These are phyloP conservation scores for Cairneyella variabilis DNA, from an alignment of 495 filamentous ascomycete species.

Conservation along the genomic window DNA sequence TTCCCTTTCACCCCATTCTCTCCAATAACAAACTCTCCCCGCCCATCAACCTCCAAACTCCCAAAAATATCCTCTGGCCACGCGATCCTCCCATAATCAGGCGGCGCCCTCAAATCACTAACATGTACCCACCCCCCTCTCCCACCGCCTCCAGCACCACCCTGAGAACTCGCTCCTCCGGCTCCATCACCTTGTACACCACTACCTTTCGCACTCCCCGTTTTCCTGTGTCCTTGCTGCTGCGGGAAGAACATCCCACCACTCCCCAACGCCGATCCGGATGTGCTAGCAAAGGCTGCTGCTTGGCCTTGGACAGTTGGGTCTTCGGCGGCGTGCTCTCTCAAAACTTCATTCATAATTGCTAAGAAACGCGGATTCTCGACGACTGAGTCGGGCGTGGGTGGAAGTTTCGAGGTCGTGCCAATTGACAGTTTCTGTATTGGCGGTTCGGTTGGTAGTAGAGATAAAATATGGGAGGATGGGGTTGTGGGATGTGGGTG, in stretches of 20 bases:
- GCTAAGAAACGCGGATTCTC: slow-evolving; percentile 74
- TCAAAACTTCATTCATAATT: slow-evolving; percentile 71
- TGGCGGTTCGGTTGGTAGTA: slow-evolving; percentile 72
- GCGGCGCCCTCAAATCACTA: slow-evolving; percentile 74
- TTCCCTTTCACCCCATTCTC: slow-evolving; percentile 40
- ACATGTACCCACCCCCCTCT: slow-evolving; percentile 89
- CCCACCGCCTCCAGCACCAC: slow-evolving; percentile 77
- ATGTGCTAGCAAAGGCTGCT: slow-evolving; percentile 70
- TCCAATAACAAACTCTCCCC: slow-evolving; percentile 60
- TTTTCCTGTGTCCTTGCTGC: slow-evolving; percentile 30
- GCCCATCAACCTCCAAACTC: slow-evolving; percentile 77
- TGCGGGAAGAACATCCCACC: slow-evolving; percentile 61
- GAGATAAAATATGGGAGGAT: slow-evolving; percentile 56
- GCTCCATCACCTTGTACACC: slow-evolving; percentile 54
- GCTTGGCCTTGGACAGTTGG: slow-evolving; percentile 72
- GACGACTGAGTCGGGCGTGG: slow-evolving; percentile 69
- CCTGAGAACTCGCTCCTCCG: slow-evolving; percentile 75
- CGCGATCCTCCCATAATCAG: slow-evolving; percentile 87
- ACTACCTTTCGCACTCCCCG: slow-evolving; percentile 37
- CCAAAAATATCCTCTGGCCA: slow-evolving; percentile 93
- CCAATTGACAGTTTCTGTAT: slow-evolving; percentile 69
- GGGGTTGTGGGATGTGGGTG: slow-evolving; percentile 17
- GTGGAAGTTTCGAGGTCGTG: slow-evolving; percentile 65
- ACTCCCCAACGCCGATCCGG: slow-evolving; percentile 64
- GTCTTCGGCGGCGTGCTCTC: slow-evolving; percentile 66